Conservation (phyloP, 768 basidiomycete species). For the Butyriboletus loyo region DNA sequence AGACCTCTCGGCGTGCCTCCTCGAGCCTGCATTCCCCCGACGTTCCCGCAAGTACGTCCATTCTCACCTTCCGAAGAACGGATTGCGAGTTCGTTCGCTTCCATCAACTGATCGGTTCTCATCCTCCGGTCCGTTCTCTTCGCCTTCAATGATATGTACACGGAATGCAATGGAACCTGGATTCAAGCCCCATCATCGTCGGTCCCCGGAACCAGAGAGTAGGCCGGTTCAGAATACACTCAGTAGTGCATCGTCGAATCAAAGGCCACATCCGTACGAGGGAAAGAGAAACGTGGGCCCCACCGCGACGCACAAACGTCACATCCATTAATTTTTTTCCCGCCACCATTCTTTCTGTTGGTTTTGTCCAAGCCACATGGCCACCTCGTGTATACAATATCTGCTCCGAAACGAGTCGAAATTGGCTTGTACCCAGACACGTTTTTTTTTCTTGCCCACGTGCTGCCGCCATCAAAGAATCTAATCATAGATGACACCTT, state of each 20-base stretch:
- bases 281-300: background rate
- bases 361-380: background rate
- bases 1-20: background rate
- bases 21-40: background rate
- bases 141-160: background rate
- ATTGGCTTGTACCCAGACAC: background rate
- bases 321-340: background rate
- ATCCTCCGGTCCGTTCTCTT: slow-evolving; percentile 1
- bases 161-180: background rate
- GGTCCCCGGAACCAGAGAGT: background rate
- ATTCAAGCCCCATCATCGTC: background rate
- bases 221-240: background rate
- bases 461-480: background rate
- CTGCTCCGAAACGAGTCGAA: background rate
- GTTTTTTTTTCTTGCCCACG: background rate
- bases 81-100: background rate
- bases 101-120: background rate
- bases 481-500: background rate
- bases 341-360: background rate
- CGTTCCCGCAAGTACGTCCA: background rate
- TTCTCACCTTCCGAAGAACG: background rate
- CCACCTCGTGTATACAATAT: background rate
- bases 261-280: background rate
- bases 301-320: background rate
- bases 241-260: background rate